A percentile compares a stretch with the other conserved stretches of the same genome.
These are phyloP conservation scores for Orobanche coerulescens DNA, from an alignment of 257 asterid genomes.

Conservation along the genomic window DNA sequence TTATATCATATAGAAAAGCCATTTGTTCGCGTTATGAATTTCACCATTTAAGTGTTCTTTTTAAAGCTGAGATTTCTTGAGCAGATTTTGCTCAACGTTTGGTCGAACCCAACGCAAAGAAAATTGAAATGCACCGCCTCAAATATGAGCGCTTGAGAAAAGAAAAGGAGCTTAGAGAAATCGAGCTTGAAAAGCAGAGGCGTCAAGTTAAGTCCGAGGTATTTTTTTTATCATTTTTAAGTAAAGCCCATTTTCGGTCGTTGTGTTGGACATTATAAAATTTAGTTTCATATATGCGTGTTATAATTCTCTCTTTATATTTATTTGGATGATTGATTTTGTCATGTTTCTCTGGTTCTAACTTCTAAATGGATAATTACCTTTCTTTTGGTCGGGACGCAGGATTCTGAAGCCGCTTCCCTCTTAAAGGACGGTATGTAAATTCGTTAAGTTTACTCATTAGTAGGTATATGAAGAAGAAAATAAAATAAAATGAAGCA, in stretches of 20 bases:
- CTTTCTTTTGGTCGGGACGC: conserved; percentile 26
- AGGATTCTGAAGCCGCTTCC: conserved; percentile 52
- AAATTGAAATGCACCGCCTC: conserved; percentile 59
- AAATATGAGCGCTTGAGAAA: conserved; percentile 52
- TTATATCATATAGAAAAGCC: neutral
- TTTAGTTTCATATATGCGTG: neutral
- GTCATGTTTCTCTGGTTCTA: conserved; percentile 10
- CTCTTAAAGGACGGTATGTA: conserved; percentile 48
- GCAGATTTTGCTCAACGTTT: conserved; percentile 15
- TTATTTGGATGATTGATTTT: neutral
- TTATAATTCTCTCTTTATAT: neutral
- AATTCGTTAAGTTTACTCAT: neutral
- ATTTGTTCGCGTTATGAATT: neutral
- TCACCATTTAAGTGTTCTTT: neutral
- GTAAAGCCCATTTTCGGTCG: neutral
- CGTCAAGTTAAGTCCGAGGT: conserved; percentile 32
- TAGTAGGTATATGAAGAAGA: too few species aligned
- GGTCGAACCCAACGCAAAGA: conserved; percentile 70
- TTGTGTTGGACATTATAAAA: neutral
- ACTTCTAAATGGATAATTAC: conserved; percentile 7
- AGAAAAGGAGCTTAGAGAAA: conserved; percentile 40
- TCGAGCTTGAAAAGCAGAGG: conserved; percentile 37
- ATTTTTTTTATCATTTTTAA: neutral
- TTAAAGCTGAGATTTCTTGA: conserved; percentile 7
- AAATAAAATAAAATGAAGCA: too few species aligned